Conservation (phyloP, 2,329 filamentous ascomycete genomes). For the Paramyrothecium sp. region DNA sequence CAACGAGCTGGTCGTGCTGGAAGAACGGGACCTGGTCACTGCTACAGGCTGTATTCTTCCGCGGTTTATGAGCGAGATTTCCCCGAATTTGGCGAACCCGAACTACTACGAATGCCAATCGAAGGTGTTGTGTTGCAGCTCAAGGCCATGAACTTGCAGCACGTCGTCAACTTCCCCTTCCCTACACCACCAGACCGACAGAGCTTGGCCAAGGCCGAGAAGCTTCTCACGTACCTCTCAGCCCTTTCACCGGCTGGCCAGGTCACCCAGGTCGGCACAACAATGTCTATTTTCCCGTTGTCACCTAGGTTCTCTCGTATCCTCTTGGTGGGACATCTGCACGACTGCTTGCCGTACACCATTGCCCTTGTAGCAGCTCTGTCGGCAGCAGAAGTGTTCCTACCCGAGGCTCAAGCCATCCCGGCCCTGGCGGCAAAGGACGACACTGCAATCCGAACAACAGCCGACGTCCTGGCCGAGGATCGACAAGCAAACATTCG, state of each 20-base stretch:
- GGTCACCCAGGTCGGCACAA: constrained; percentile 75
- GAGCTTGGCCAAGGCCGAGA: constrained; percentile 80
- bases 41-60: constrained; percentile 91
- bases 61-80: constrained; percentile 93
- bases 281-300: constrained; percentile 85
- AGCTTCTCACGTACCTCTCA: constrained; percentile 79
- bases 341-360: constrained; percentile 80
- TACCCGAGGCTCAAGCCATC: constrained; percentile 76
- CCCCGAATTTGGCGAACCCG: constrained; percentile 79
- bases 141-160: constrained; percentile 89
- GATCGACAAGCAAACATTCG: constrained; percentile 65
- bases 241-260: constrained; percentile 71
- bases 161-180: constrained; percentile 93
- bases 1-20: constrained; percentile 93
- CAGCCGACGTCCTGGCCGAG: constrained; percentile 70
- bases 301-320: constrained; percentile 91
- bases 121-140: constrained; percentile 91
- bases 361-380: constrained; percentile 86
- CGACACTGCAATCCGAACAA: constrained; percentile 53
- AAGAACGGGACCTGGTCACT: constrained; percentile 92
- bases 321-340: constrained; percentile 80
- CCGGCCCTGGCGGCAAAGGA: constrained; percentile 50
- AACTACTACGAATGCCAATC: constrained; percentile 87
- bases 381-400: constrained; percentile 83
- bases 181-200: constrained; percentile 81